Evolutionary conservation across 2,329 filamentous ascomycete species (phyloP).

Genomic region (Colletotrichum camelliae): DNA sequence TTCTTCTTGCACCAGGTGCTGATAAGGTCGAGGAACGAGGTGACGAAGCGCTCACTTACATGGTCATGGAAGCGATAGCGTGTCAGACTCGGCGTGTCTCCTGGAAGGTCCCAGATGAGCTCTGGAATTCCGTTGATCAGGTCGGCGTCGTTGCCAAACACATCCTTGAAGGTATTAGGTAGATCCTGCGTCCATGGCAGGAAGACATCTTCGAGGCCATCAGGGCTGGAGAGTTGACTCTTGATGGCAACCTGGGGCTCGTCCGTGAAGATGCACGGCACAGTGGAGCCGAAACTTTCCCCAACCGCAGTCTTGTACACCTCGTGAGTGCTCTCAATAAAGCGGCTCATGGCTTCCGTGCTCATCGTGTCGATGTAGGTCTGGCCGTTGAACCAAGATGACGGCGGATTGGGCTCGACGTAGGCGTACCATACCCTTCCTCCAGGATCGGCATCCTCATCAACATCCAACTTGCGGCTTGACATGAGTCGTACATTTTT

Average conservation of each 20-base stretch:
- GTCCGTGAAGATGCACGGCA: conserved; percentile 37
- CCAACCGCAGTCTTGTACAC: conserved; percentile 32
- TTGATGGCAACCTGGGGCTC: conserved; percentile 37
- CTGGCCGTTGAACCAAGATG: conserved; percentile 35
- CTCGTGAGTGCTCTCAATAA: conserved; percentile 34
- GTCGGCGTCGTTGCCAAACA: conserved; percentile 24
- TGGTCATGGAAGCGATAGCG: conserved; percentile 36
- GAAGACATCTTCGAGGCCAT: conserved; percentile 28
- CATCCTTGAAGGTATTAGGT: conserved; percentile 27
- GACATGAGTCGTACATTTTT: conserved; percentile 28
- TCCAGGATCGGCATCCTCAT: conserved; percentile 24
- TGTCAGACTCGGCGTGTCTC: conserved; percentile 26
- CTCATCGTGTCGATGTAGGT: conserved; percentile 35
- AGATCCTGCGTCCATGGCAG: conserved; percentile 35
- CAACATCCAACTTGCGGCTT: conserved; percentile 21
- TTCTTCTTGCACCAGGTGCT: conserved; percentile 32
- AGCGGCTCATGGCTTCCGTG: conserved; percentile 28
- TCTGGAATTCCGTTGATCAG: conserved; percentile 30
- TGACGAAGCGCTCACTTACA: conserved; percentile 34
- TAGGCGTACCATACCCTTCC: conserved; percentile 34
- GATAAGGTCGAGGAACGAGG: conserved; percentile 33
- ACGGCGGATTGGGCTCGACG: conserved; percentile 31
- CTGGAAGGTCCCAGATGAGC: conserved; percentile 34
- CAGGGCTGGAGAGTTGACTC: conserved; percentile 29
- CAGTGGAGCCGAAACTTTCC: conserved; percentile 30